Evolutionary conservation across 495 filamentous ascomycete species (phyloP), one percentile per base, ranked within the genome.

Genomic region (Lindgomyces ingoldianus): DNA sequence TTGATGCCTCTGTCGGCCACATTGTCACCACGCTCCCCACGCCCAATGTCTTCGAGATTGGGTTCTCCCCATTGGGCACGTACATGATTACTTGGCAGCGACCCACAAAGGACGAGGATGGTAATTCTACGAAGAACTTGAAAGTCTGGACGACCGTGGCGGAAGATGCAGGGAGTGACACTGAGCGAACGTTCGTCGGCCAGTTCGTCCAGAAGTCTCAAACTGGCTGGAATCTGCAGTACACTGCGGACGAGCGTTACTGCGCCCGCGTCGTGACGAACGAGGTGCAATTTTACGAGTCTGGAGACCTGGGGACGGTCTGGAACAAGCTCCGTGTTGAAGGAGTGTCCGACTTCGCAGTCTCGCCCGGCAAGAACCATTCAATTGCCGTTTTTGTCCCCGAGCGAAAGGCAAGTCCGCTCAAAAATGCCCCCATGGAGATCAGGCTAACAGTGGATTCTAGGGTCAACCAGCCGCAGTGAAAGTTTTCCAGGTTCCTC

Each of bases 1-100:
- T 91, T 64, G 90, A 96, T 74, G 84, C 91, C 63, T 91, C 89
- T 36, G 82, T 85, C 64, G 94, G 93, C 65, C 82, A 90, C 74
- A 76, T 89, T 63, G 75, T 96, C 68, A 84, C 89, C 66, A 88
- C 82, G 33, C 83, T 98, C 41, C 81, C 85, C 42, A 84, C 90
- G 29, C 76, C 88, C 26, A 91, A 91, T 72, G 93, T 97, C 53
- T 96, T 89, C 79, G 95, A 98, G 67, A 78, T 98, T 65, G 89
- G 89, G 57, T 98, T 98, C 77, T 98, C 94, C 18, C 93, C 93
- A 27, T 83, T 86, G 48, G 94, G 95, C 50, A 92, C 89, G 57
- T 98, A 87, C 78, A 79, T 96, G 70, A 96, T 95, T 76, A 98
- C 94, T 21, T 97, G 94, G 95, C 92, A 98, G 78, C 87, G 94